Base-by-base conservation (phyloP, 805 yeast species). In the Candida morakotiae region DNA sequence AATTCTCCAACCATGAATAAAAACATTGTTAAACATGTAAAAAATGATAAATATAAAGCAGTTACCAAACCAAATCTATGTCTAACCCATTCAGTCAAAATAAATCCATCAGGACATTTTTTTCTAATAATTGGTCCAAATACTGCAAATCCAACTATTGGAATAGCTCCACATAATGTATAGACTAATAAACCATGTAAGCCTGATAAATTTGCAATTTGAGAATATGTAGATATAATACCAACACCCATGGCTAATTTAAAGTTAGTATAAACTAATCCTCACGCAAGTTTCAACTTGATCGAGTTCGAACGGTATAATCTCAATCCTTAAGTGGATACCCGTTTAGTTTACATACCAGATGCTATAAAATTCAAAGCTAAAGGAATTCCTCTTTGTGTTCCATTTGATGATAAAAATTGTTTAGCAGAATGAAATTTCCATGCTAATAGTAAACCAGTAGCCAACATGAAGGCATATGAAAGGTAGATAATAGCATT, bases 31-130 rank as follows among this genome's bases (percentile, higher is more conserved):
- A 89, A 69, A 37, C 89, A 75, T 1, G 96, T 87, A 58, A 88
- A 86, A 31, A 78, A 79, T 10, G 94, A 81, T 31, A 89, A 61
- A 48, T 87, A 85, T 46, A 87, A 63, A 1, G 87, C 83, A 3
- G 95, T 71, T 11, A 81, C 60, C 4, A 69, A 55, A 2, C 96
- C 97, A 55, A 73, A 89, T 48, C 96, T 68, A 32, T 76, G 77
- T 53, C 86, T 75, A n/a, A 87, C 91, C 97, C 97, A 89, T 56
- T 89, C 96, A 4, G 96, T 87, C 48, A 89, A 64, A 19, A 89
- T 88, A 56, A 89, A 89, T 2, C 96, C 97, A 7, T 85, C 77
- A 0, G 97, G 97, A 48, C 95, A 85, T 47, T 75, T 73, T 41
- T 67, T 73, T 46, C 96, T 70, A 41, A 89, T 81, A 8, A 79